These are phyloP conservation scores for Aspergillus ellipticus DNA, from an alignment of 495 filamentous ascomycete genomes.

Conservation along the genomic window DNA sequence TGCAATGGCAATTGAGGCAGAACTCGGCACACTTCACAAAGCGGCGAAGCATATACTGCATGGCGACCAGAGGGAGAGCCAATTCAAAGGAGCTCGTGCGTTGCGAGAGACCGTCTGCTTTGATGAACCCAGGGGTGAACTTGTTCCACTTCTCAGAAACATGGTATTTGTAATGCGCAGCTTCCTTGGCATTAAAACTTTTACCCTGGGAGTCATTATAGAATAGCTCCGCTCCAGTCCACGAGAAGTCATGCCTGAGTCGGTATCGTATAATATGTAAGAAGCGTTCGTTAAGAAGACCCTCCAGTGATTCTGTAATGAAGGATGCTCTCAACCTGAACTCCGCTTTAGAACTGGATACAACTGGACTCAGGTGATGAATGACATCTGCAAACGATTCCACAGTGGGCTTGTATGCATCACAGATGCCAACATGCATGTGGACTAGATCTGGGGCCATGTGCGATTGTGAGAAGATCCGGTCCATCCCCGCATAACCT, in stretches of 20 bases:
- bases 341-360: background rate
- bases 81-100: constrained; percentile 14
- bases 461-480: constrained; percentile 29
- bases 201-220: constrained; percentile 45
- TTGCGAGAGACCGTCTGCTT: constrained; percentile 49
- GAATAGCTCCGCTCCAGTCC: constrained; percentile 67
- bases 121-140: constrained; percentile 31
- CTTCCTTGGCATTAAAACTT: constrained; percentile 5
- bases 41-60: constrained; percentile 78
- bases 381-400: constrained; percentile 38
- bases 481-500: constrained; percentile 54
- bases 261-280: constrained; percentile 60
- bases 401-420: constrained; percentile 46
- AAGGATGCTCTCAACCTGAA: constrained; percentile 35
- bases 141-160: constrained; percentile 25
- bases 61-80: constrained; percentile 68
- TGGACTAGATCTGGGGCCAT: constrained; percentile 14
- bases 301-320: constrained; percentile 68
- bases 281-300: constrained; percentile 67
- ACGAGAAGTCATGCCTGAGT: constrained; percentile 47
- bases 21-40: constrained; percentile 83
- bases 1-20: constrained; percentile 81
- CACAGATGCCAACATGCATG: constrained; percentile 46
- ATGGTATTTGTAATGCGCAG: constrained; percentile 8
- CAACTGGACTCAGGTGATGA: constrained; percentile 41